Evolutionary conservation across 192 early-diverging fungal genomes (phyloP).

Genomic region (Coemansia sp.): DNA sequence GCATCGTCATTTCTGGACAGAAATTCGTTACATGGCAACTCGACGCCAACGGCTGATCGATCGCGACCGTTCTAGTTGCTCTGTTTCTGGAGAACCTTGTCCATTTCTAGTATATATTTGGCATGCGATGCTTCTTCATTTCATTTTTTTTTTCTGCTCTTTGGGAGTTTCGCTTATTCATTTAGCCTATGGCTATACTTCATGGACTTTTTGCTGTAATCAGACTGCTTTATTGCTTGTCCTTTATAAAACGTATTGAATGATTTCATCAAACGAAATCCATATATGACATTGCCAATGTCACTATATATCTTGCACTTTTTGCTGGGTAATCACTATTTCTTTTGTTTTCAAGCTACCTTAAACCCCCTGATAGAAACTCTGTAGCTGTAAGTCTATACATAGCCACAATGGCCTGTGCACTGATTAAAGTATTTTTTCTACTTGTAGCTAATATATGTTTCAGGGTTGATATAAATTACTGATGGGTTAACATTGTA

Average conservation of each 20-base stretch:
- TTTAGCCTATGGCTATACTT: background rate
- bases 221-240: background rate
- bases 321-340: background rate
- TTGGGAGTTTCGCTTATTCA: background rate
- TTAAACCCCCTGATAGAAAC: background rate
- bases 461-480: background rate
- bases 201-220: background rate
- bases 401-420: background rate
- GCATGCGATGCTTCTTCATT: conserved; percentile 1
- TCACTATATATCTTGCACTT: too few species aligned
- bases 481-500: background rate
- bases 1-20: conserved; percentile 38
- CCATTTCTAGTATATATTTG: background rate
- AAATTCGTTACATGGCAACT: conserved; percentile 8
- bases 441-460: background rate
- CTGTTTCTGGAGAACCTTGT: conserved; percentile 8
- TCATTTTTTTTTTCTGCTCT: background rate
- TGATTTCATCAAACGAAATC: background rate
- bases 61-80: conserved; percentile 10
- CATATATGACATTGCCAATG: too few species aligned
- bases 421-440: background rate
- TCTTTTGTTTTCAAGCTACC: background rate
- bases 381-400: background rate
- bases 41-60: conserved; percentile 14
- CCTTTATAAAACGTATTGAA: background rate